phyloP scores from a whole-genome alignment of 2,329 filamentous ascomycete species.

The Exophiala calicioides region DNA sequence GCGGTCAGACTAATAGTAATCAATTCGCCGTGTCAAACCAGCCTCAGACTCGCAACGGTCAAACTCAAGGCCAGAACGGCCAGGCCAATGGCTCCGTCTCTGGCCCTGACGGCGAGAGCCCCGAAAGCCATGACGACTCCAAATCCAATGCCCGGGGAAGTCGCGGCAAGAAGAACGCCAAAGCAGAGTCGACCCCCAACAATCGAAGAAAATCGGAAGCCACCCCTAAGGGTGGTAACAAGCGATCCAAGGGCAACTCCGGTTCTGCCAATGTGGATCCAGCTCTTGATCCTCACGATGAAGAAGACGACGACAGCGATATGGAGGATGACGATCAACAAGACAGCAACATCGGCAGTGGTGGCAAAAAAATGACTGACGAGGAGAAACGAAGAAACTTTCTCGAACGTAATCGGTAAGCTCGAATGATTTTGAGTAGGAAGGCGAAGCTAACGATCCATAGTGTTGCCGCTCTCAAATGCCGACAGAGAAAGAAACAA shows the following conservation, averaged over 20 bases:
- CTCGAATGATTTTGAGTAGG: constrained; percentile 20
- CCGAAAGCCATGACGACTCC: constrained; percentile 68
- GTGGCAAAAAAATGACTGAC: constrained; percentile 85
- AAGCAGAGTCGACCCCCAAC: constrained; percentile 54
- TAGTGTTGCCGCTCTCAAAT: constrained; percentile 94
- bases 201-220: constrained; percentile 76
- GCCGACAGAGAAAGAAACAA: constrained; percentile 97
- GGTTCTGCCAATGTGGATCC: constrained; percentile 43
- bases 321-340: constrained; percentile 41
- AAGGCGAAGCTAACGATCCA: constrained; percentile 32
- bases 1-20: constrained; percentile 58
- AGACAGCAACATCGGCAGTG: constrained; percentile 22
- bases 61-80: constrained; percentile 48
- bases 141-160: constrained; percentile 66
- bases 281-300: constrained; percentile 49
- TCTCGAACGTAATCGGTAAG: constrained; percentile 89
- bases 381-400: constrained; percentile 99
- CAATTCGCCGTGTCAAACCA: constrained; percentile 53
- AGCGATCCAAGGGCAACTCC: constrained; percentile 68
- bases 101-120: constrained; percentile 61
- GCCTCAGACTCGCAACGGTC: constrained; percentile 43
- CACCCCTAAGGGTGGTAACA: constrained; percentile 66
- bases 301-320: constrained; percentile 59
- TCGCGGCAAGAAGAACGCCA: constrained; percentile 62
- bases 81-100: constrained; percentile 47